A percentile compares a stretch with the other conserved stretches of the same genome.
These are phyloP conservation scores for Oxyria digyna DNA, from an alignment of 148 eudicot genomes.

Conservation along the genomic window DNA sequence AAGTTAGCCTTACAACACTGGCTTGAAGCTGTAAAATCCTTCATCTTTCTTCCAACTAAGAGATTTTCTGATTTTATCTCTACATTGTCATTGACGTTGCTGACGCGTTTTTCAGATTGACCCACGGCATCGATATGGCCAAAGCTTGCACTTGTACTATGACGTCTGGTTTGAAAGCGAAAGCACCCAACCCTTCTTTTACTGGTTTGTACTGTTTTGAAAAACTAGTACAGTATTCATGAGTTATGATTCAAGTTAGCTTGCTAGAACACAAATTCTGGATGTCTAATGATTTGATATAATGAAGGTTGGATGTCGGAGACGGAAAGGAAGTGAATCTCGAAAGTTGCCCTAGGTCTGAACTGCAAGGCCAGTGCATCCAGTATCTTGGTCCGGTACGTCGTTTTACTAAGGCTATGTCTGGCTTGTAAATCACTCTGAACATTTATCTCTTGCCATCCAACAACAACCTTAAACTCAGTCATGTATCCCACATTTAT, in stretches of 20 bases:
- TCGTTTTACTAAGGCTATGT: background rate
- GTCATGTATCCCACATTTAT: too few relatives aligned
- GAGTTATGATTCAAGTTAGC: background rate
- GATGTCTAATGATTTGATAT: background rate
- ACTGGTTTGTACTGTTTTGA: slow-evolving; percentile 37
- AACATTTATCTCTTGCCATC: too few relatives aligned
- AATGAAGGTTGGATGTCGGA: slow-evolving; percentile 81
- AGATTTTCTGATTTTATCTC: background rate
- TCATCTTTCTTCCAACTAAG: background rate
- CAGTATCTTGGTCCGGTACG: slow-evolving; percentile 77
- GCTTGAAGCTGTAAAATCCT: slow-evolving; percentile 14
- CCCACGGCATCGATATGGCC: slow-evolving; percentile 96
- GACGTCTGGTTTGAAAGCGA: slow-evolving; percentile 78
- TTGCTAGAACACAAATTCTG: background rate
- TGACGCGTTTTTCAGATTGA: slow-evolving; percentile 50
- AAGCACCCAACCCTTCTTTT: slow-evolving; percentile 92
- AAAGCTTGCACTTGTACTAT: slow-evolving; percentile 81
- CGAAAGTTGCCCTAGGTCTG: slow-evolving; percentile 45
- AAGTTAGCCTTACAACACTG: slow-evolving; percentile 16
- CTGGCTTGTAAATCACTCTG: background rate
- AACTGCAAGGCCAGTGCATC: slow-evolving; percentile 76
- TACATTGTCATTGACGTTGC: background rate
- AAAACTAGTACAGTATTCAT: background rate
- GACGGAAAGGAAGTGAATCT: slow-evolving; percentile 80
- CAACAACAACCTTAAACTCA: background rate